Evolutionary conservation across 805 yeast genomes (phyloP).

Genomic region (Candida silvatica): DNA sequence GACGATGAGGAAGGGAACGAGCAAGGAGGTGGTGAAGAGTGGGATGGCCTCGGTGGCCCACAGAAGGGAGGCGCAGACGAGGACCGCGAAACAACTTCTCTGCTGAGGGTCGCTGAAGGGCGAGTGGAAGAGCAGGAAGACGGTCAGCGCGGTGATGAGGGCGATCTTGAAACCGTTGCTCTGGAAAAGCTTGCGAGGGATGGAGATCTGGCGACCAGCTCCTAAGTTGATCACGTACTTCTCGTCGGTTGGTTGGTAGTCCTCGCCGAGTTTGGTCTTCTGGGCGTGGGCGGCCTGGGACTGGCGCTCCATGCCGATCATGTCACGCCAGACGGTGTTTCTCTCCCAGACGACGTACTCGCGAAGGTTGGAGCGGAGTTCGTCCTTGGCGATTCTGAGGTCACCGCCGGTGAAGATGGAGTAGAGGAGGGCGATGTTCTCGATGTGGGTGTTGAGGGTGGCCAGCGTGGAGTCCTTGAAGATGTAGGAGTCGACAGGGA

Average conservation of each 20-base stretch:
- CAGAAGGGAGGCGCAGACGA: slow-evolving; percentile 70
- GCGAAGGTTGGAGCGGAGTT: slow-evolving; percentile 49
- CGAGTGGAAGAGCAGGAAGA: slow-evolving; percentile 38
- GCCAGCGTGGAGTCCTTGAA: slow-evolving; percentile 43
- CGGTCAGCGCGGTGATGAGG: slow-evolving; percentile 39
- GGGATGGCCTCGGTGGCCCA: slow-evolving; percentile 98
- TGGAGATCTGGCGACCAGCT: slow-evolving; percentile 18
- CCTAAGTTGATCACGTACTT: slow-evolving; percentile 19
- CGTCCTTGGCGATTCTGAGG: slow-evolving; percentile 33
- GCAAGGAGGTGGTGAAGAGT: slow-evolving; percentile 76
- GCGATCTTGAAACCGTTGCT: slow-evolving; percentile 34
- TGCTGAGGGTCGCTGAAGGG: slow-evolving; percentile 60
- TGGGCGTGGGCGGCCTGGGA: slow-evolving; percentile 59
- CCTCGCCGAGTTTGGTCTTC: slow-evolving; percentile 19
- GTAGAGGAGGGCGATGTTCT: slow-evolving; percentile 29
- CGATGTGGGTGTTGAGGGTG: slow-evolving; percentile 43
- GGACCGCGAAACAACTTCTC: slow-evolving; percentile 73
- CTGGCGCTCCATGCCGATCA: slow-evolving; percentile 84
- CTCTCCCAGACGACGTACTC: slow-evolving; percentile 97
- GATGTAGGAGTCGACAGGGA: slow-evolving; percentile 40
- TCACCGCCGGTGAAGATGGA: slow-evolving; percentile 31
- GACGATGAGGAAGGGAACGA: slow-evolving; percentile 78
- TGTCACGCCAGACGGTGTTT: slow-evolving; percentile 95
- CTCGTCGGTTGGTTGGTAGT: slow-evolving; percentile 10
- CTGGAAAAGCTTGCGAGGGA: slow-evolving; percentile 30